Evolutionary conservation across 805 yeast species (phyloP).

Genomic region (Candida patagonica): DNA sequence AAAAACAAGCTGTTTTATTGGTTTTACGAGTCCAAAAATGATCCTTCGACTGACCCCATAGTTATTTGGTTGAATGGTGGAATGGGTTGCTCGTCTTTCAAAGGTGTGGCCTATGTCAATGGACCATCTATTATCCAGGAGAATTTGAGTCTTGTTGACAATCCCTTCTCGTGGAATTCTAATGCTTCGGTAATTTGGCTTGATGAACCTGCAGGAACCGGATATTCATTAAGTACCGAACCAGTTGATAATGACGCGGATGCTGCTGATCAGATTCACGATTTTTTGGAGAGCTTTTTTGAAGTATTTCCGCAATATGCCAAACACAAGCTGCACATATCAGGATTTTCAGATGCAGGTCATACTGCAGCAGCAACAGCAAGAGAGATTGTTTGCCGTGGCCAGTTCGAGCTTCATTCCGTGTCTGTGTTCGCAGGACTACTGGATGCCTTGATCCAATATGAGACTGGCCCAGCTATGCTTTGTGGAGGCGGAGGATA

Average conservation of each 20-base stretch:
- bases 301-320: constrained; percentile 69
- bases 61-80: constrained; percentile 93
- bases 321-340: constrained; percentile 59
- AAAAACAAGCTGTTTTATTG: constrained; percentile 64
- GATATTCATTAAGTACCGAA: constrained; percentile 70
- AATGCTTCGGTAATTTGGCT: constrained; percentile 85
- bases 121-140: constrained; percentile 76
- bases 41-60: constrained; percentile 79
- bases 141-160: constrained; percentile 57
- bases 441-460: constrained; percentile 74
- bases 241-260: constrained; percentile 59
- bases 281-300: constrained; percentile 76
- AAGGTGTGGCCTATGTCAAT: constrained; percentile 83
- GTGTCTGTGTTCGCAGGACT: constrained; percentile 88
- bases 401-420: constrained; percentile 55
- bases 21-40: constrained; percentile 87
- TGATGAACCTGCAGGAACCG: constrained; percentile 92
- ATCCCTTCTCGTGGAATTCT: constrained; percentile 85
- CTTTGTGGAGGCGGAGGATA: constrained; percentile 82
- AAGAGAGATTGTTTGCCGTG: constrained; percentile 39
- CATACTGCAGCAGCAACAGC: constrained; percentile 82
- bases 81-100: constrained; percentile 88
- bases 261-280: constrained; percentile 81
- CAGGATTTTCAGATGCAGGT: constrained; percentile 93
- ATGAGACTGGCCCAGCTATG: constrained; percentile 77